Conservation (phyloP, 768 basidiomycete genomes). For the Rhodotorula taiwanensis region DNA sequence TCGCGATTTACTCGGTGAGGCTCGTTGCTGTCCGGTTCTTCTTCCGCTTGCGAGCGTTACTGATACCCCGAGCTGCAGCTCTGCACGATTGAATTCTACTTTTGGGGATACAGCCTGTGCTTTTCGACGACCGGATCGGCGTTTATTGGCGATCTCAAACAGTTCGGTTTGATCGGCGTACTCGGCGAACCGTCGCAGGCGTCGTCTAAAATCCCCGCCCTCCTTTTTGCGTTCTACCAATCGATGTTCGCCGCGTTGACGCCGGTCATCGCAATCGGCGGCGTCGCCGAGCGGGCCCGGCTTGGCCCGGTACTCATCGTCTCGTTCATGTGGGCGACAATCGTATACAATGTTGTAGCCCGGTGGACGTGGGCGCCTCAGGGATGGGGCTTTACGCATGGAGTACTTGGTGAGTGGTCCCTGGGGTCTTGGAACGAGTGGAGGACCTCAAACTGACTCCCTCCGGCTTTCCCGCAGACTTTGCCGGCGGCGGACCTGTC, state of each 20-base stretch:
- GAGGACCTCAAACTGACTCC: constrained; percentile 5
- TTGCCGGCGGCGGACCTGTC: constrained; percentile 84
- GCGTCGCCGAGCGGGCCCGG: constrained; percentile 77
- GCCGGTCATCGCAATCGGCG: constrained; percentile 53
- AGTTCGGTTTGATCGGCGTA: constrained; percentile 69
- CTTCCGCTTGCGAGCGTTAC: no score
- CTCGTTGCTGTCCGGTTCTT: no score
- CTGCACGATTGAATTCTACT: constrained; percentile 35
- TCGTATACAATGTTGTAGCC: constrained; percentile 55
- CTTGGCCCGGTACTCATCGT: constrained; percentile 63
- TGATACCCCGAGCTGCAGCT: neutral
- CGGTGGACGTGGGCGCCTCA: constrained; percentile 72
- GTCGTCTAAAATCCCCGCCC: constrained; percentile 69
- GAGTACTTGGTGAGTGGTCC: constrained; percentile 8
- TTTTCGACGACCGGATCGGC: constrained; percentile 55
- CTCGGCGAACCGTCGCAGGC: constrained; percentile 67
- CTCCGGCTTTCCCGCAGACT: constrained; percentile 57
- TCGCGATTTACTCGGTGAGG: constrained; percentile 44
- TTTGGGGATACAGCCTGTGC: constrained; percentile 73
- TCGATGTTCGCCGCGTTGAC: neutral
- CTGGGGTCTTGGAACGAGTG: no score
- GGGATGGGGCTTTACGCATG: constrained; percentile 69
- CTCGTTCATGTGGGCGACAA: constrained; percentile 73
- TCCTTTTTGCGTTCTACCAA: constrained; percentile 71
- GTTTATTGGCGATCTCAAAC: constrained; percentile 80